Conservation (phyloP, 164 flowering plant genomes). For the Tetrastigma voinierianum region DNA sequence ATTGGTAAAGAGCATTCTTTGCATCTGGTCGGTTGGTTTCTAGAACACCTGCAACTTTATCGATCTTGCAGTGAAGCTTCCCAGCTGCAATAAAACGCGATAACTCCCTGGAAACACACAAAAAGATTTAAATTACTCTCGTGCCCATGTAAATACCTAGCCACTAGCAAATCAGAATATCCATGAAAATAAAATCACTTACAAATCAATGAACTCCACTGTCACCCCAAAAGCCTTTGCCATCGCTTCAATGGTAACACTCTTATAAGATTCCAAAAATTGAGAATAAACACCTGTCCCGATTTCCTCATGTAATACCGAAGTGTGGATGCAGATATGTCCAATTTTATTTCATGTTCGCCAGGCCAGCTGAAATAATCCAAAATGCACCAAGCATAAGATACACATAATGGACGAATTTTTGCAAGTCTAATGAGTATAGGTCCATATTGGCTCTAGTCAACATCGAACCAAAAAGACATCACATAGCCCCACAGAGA, state of each 20-base stretch:
- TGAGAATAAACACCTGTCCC: slow-evolving; percentile 91
- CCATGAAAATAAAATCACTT: slow-evolving; percentile 27
- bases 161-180: no score
- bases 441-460: background rate
- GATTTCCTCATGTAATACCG: slow-evolving; percentile 94
- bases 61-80: slow-evolving; percentile 97
- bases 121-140: no score
- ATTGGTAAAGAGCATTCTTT: slow-evolving; percentile 93
- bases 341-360: slow-evolving; percentile 85
- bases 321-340: slow-evolving; percentile 93
- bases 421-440: background rate
- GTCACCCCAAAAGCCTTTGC: slow-evolving; percentile 93
- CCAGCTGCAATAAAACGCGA: slow-evolving; percentile 97
- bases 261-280: slow-evolving; percentile 93
- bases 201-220: slow-evolving; percentile 92
- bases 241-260: slow-evolving; percentile 99
- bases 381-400: background rate
- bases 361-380: slow-evolving; percentile 68
- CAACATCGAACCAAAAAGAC: background rate
- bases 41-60: slow-evolving; percentile 96
- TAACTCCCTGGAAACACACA: slow-evolving; percentile 68
- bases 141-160: no score
- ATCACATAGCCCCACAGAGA: background rate
- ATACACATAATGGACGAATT: background rate
- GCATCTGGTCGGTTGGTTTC: slow-evolving; percentile 97